These are phyloP conservation scores for Zymoseptoria pseudotritici DNA, from an alignment of 2,329 filamentous ascomycete species.

Conservation along the genomic window DNA sequence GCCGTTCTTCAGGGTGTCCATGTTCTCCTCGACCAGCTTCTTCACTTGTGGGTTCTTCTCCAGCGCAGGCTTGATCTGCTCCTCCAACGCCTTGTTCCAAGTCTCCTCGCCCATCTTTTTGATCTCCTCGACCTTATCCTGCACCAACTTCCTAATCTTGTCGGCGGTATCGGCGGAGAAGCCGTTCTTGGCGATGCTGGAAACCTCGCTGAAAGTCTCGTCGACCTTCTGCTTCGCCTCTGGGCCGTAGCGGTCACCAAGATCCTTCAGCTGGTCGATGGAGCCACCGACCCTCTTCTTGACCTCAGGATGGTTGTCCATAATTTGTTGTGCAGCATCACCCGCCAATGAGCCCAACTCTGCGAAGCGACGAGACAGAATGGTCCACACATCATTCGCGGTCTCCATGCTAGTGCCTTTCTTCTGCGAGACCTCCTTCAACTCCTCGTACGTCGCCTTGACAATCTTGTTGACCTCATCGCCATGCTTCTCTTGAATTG, in stretches of 20 bases:
- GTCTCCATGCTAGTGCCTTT: conserved; percentile 57
- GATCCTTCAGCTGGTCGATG: conserved; percentile 60
- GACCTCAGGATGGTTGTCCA: conserved; percentile 65
- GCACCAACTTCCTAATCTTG: conserved; percentile 53
- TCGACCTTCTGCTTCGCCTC: conserved; percentile 71
- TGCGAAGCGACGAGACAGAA: conserved; percentile 55
- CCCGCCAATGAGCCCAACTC: conserved; percentile 55
- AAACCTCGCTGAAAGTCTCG: conserved; percentile 60
- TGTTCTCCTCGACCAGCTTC: conserved; percentile 64
- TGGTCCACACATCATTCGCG: conserved; percentile 53
- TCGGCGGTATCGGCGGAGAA: conserved; percentile 49
- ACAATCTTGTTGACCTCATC: conserved; percentile 65
- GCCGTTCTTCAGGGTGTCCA: conserved; percentile 58
- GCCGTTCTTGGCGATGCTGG: conserved; percentile 56
- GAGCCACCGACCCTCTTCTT: conserved; percentile 66
- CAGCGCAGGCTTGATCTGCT: conserved; percentile 63
- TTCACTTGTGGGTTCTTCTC: conserved; percentile 73
- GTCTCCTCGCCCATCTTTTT: conserved; percentile 62
- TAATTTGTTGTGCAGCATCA: conserved; percentile 56
- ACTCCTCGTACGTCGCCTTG: conserved; percentile 58
- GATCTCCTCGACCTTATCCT: conserved; percentile 63
- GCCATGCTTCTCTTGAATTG: conserved; percentile 58
- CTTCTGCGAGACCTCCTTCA: conserved; percentile 52
- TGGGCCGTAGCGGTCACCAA: conserved; percentile 63
- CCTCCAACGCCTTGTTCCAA: conserved; percentile 59